Evolutionary conservation across 331 rosid genomes (phyloP).

Genomic region (Erythrophleum ivorense): DNA sequence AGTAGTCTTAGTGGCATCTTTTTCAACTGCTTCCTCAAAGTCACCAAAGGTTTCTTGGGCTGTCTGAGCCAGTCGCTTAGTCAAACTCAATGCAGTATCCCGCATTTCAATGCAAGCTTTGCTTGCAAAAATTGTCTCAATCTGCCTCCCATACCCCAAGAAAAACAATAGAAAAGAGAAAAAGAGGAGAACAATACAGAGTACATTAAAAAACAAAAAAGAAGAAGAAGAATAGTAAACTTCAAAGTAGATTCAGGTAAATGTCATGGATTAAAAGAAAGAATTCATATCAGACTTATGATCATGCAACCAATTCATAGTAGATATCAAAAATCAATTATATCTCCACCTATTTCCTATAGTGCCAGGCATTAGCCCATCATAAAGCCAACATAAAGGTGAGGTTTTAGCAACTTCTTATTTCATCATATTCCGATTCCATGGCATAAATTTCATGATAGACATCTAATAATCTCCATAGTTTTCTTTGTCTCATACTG

Average conservation of each 20-base stretch:
- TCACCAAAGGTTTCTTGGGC: conserved; percentile 96
- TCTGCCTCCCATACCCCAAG: conserved; percentile 46
- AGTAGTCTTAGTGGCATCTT: conserved; percentile 93
- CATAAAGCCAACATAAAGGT: conserved; percentile 3
- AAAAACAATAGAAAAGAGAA: background rate
- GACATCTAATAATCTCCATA: background rate
- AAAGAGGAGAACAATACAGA: conserved; percentile 6
- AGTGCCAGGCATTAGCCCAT: background rate
- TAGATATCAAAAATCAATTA: conserved; percentile 2
- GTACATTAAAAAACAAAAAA: conserved; percentile 7
- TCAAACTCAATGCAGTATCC: conserved; percentile 75
- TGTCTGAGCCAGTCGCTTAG: conserved; percentile 88
- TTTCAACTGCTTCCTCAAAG: conserved; percentile 97
- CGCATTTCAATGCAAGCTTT: conserved; percentile 82
- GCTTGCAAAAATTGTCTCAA: conserved; percentile 70
- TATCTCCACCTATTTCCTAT: conserved; percentile 2
- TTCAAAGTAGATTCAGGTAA: background rate
- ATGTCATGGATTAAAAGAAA: background rate
- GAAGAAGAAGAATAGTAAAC: background rate
- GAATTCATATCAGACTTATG: background rate
- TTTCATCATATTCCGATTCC: background rate
- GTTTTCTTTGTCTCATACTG: background rate
- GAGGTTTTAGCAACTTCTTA: conserved; percentile 2
- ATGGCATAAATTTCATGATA: background rate
- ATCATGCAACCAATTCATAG: background rate